A percentile compares a stretch with the other conserved stretches of the same genome.
phyloP scores from a whole-genome alignment of 1,284 basidiomycete genomes.

The Singerocomus inundabilis region DNA sequence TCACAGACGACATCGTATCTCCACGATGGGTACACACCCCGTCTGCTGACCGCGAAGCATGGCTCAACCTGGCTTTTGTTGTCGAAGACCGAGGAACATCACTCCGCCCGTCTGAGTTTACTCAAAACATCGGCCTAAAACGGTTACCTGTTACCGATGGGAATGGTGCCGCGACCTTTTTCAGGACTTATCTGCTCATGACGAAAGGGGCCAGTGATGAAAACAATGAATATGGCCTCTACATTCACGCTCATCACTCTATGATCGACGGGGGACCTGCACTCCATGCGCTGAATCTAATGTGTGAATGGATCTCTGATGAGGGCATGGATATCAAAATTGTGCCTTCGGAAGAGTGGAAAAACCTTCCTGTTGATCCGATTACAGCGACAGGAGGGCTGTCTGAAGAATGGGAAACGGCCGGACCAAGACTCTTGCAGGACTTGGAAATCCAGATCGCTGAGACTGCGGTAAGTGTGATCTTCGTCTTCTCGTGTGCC shows the following conservation, averaged over 20 bases:
- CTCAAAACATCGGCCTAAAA: slow-evolving; percentile 14
- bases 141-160: slow-evolving; percentile 18
- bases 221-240: slow-evolving; percentile 17
- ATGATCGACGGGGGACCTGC: slow-evolving; percentile 21
- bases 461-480: slow-evolving; percentile 7
- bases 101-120: slow-evolving; percentile 15
- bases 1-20: slow-evolving; percentile 9
- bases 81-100: slow-evolving; percentile 20
- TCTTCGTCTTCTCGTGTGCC: too few species aligned
- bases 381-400: slow-evolving; percentile 20
- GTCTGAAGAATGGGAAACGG: slow-evolving; percentile 15
- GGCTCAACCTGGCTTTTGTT: slow-evolving; percentile 20
- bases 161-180: slow-evolving; percentile 1
- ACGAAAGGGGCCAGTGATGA: background rate
- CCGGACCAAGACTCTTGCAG: slow-evolving; percentile 11
- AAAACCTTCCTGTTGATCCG: slow-evolving; percentile 24
- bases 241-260: slow-evolving; percentile 18
- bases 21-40: slow-evolving; percentile 23
- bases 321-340: slow-evolving; percentile 16
- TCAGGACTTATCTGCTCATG: slow-evolving; percentile 19
- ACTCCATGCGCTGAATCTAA: slow-evolving; percentile 19
- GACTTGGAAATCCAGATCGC: slow-evolving; percentile 6
- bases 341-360: slow-evolving; percentile 20
- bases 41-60: slow-evolving; percentile 19
- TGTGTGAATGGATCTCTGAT: slow-evolving; percentile 27